phyloP scores from a whole-genome alignment of 83 land plant species.

The Larix sibirica region DNA sequence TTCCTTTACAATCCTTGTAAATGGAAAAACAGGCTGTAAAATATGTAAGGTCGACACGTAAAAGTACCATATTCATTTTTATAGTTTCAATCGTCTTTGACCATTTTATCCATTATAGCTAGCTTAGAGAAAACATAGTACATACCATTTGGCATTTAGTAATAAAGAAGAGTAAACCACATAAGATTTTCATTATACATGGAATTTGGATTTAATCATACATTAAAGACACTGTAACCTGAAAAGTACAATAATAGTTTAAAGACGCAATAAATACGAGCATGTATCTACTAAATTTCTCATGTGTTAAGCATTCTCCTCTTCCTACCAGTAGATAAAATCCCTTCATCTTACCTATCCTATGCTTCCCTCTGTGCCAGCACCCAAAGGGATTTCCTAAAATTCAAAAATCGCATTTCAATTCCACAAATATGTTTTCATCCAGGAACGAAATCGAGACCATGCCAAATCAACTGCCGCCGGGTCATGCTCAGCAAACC shows the following conservation, averaged over 20 bases:
- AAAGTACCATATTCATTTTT: neutral
- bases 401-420: neutral
- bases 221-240: no score
- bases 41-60: neutral
- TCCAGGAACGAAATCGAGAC: constrained; percentile 86
- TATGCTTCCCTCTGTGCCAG: neutral
- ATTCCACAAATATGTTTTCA: constrained; percentile 46
- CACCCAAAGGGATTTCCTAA: neutral
- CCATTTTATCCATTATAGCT: neutral
- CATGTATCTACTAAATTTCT: neutral
- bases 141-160: no score
- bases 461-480: constrained; percentile 78
- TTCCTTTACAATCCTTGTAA: neutral
- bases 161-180: no score
- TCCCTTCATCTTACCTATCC: no score
- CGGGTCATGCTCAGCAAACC: constrained; percentile 62
- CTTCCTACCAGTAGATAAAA: no score
- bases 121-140: neutral
- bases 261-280: neutral
- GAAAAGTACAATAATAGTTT: neutral
- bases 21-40: neutral
- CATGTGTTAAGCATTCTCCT: no score
- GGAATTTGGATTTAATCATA: no score
- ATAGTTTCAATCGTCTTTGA: neutral
- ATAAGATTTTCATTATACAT: no score